Base-by-base conservation (phyloP, 352 stramenopile genomes). In the Blastocystis sp. region DNA sequence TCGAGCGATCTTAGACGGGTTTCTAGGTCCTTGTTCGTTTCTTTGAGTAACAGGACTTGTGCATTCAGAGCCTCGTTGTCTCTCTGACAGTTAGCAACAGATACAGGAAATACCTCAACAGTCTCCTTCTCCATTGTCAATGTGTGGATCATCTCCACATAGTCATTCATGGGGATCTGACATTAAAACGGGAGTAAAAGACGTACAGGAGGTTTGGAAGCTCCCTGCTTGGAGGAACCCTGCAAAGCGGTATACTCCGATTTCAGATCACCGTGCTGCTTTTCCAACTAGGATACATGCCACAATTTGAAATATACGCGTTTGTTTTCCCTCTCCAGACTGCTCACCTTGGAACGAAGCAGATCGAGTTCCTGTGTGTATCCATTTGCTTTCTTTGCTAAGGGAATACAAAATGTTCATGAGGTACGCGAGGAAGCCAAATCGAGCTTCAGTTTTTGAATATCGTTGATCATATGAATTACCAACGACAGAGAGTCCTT, bases 51-150 rank as follows among this genome's bases (percentile, higher is more conserved):
- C 14, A 21, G 0, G 24, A 44, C 18, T 11, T 63, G 38, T 4
- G n/a, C 24, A 40, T 40, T 0, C 21, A 78, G 48, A 4, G n/a
- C 27, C 3, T 54, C 16, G 24, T 59, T 57, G 8, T 78, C 67
- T 61, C 57, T 38, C 67, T 78, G 18, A 7, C 8, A 0, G 14
- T 56, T 4, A 76, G 7, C n/a, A 57, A 57, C 14, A 27, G 24
- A 57, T n/a, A 34, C 21, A 18, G 18, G 18, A 29, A 29, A 21
- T 38, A 76, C 64, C 27, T 53, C 34, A 21, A 78, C 57, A 29
- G n/a, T 21, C 16, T 38, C 48, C 44, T 78, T 78, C 32, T 78
- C 67, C 67, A 78, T 78, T 4, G 67, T 78, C n/a, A 78, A 27
- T 9, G 67, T 61, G 32, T 78, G 67, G n/a, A 78, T 42, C 44